Evolutionary conservation across 2,329 filamentous ascomycete species (phyloP).

Genomic region (Trichoderma sp.): DNA sequence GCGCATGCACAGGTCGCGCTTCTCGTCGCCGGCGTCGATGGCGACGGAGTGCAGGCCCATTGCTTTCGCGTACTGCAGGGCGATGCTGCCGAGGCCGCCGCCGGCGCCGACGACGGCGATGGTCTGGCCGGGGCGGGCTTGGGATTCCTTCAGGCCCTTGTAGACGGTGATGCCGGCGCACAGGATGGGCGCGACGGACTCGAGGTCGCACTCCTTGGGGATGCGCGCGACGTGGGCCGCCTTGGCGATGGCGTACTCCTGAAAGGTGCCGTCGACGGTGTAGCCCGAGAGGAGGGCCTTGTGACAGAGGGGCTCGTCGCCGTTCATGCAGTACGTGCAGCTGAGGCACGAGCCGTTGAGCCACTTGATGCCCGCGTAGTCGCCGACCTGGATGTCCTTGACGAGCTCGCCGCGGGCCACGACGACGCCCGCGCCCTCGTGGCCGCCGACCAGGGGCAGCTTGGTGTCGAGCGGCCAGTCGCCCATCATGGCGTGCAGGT

Average conservation of each 20-base stretch:
- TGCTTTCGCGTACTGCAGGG: slow-evolving; percentile 84
- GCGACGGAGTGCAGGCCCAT: slow-evolving; percentile 83
- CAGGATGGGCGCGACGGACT: slow-evolving; percentile 76
- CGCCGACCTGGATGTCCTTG: slow-evolving; percentile 76
- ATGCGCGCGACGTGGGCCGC: slow-evolving; percentile 82
- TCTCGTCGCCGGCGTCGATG: slow-evolving; percentile 83
- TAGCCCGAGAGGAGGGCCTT: slow-evolving; percentile 80
- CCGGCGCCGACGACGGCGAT: slow-evolving; percentile 86
- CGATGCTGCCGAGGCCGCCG: slow-evolving; percentile 77
- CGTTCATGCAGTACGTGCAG: slow-evolving; percentile 80
- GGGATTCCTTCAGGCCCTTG: slow-evolving; percentile 87
- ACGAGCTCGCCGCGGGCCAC: slow-evolving; percentile 79
- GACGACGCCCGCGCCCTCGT: slow-evolving; percentile 78
- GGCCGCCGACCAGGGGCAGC: slow-evolving; percentile 81
- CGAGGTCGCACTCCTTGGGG: slow-evolving; percentile 74
- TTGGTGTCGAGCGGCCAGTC: slow-evolving; percentile 88
- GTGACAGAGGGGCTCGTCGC: slow-evolving; percentile 81
- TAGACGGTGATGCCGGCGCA: slow-evolving; percentile 88
- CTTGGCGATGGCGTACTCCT: slow-evolving; percentile 88
- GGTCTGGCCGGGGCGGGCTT: slow-evolving; percentile 70
- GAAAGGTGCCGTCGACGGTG: slow-evolving; percentile 90
- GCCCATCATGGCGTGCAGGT: slow-evolving; percentile 76
- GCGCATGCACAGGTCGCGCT: slow-evolving; percentile 67
- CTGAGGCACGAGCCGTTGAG: slow-evolving; percentile 82
- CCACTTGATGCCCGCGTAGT: slow-evolving; percentile 90